A percentile compares a stretch with the other conserved stretches of the same genome.
Conservation (phyloP, 192 early-diverging fungal species). For the Nowakowskiella sp. region DNA sequence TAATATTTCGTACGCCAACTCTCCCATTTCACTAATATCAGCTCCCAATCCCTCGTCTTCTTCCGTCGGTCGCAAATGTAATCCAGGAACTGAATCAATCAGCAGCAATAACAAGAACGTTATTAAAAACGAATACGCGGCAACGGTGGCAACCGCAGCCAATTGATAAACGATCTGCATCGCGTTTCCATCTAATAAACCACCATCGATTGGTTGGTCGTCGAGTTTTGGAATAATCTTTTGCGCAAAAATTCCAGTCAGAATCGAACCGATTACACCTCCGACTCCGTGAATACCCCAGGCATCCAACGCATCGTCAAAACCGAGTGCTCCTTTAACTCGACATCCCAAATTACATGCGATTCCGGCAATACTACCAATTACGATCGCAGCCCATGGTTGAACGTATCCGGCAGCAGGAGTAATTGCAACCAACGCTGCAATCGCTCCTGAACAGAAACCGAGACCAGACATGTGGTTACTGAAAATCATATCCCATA, state of each 20-base stretch:
- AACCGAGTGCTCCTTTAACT: constrained; percentile 75
- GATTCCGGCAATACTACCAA: constrained; percentile 64
- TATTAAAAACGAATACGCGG: constrained; percentile 60
- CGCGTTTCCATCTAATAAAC: constrained; percentile 73
- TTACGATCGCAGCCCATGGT: constrained; percentile 71
- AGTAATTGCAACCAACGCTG: constrained; percentile 88
- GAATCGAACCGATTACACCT: constrained; percentile 70
- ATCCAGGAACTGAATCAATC: constrained; percentile 71
- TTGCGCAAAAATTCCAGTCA: constrained; percentile 89
- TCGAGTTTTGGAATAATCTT: constrained; percentile 64
- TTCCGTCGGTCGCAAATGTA: constrained; percentile 69
- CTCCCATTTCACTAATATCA: constrained; percentile 84
- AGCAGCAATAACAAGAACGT: constrained; percentile 65
- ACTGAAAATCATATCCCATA: constrained; percentile 64
- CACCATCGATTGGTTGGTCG: constrained; percentile 40
- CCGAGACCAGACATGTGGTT: constrained; percentile 81
- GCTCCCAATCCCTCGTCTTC: constrained; percentile 71
- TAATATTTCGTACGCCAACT: constrained; percentile 62
- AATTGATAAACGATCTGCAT: constrained; percentile 74
- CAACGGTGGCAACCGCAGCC: constrained; percentile 59
- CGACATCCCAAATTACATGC: constrained; percentile 75
- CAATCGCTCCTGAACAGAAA: constrained; percentile 90
- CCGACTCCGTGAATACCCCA: constrained; percentile 57
- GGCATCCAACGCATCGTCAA: constrained; percentile 89
- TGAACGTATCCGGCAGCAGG: constrained; percentile 83